Base-by-base conservation (phyloP, 352 stramenopile species). In the Pythium sp. region DNA sequence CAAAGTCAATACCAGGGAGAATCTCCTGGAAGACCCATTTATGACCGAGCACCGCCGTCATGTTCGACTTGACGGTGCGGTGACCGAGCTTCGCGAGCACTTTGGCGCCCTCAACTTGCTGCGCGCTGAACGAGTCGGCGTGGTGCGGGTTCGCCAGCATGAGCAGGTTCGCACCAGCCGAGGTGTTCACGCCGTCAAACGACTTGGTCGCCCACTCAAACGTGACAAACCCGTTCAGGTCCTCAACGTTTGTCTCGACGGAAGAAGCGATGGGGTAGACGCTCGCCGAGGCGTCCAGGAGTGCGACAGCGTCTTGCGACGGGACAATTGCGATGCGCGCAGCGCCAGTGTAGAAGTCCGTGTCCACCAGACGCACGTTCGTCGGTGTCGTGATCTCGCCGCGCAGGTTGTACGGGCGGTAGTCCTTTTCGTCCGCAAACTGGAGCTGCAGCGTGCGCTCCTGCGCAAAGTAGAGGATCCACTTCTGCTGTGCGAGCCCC, bases 71-170 rank as follows among this genome's bases (percentile, higher is more conserved):
- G 49, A 94, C 53, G 1, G 84, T 92, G 38, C 83, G 84, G 64
- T 93, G 77, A 57, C 82, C 84, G 58, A 91, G 77, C 30, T 65
- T 56, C 4, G 71, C 68, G 7, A 93, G 60, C 9, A 92, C 73
- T 9, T 86, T 67, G 58, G 87, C 86, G 0, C 53, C 32, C 6
- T 71, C 46, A 41, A 72, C 68, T 18, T 71, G 24, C 26, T 73
- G 70, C n/a, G 65, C 46, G 57, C 66, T 70, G 24, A 95, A 76
- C 28, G 81, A 77, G 15, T 69, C 81, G 0, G 80, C 73, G 67
- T 96, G 88, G 68, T 96, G 88, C 46, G 85, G 81, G 47, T 92
- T 76, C 7, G 85, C 86, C 51, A 96, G 67, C 85, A 93, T 90
- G 14, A 93, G 70, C 57, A 96, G 58, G 34, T 74, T 65, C 53